Conservation (phyloP, 1,284 basidiomycete genomes). For the Ceratobasidium sp. region DNA sequence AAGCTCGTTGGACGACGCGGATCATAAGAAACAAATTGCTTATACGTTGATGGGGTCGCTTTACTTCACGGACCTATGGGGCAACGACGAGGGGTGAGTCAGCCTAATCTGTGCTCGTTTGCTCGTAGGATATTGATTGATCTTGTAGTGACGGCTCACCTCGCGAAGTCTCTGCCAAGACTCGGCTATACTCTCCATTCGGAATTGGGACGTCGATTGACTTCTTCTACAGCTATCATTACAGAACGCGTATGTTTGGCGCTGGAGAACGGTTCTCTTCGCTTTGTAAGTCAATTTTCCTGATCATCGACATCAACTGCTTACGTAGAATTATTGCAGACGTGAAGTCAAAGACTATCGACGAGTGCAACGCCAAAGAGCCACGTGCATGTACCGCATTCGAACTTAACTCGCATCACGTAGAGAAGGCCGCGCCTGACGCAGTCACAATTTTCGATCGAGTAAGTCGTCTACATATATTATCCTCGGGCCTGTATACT, state of each 20-base stretch:
- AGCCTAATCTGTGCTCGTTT: background rate
- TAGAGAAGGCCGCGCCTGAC: background rate
- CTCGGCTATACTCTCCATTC: constrained; percentile 33
- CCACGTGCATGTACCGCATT: background rate
- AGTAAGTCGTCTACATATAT: background rate
- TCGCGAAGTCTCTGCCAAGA: constrained; percentile 8
- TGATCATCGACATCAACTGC: background rate
- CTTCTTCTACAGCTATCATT: constrained; percentile 23
- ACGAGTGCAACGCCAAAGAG: background rate
- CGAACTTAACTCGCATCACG: background rate
- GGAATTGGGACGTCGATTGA: constrained; percentile 38
- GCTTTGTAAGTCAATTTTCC: background rate
- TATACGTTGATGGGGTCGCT: constrained; percentile 25
- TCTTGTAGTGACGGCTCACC: background rate
- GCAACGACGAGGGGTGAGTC: constrained; percentile 12
- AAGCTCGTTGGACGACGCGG: constrained; percentile 5
- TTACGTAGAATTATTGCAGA: background rate
- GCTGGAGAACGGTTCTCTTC: constrained; percentile 11
- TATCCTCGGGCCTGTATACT: too few species aligned
- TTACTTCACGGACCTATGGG: constrained; percentile 16
- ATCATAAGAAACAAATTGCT: constrained; percentile 16
- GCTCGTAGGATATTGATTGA: background rate
- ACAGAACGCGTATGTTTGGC: background rate
- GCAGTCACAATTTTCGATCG: constrained; percentile 17
- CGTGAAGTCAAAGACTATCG: background rate